phyloP scores from a whole-genome alignment of 73 alveolate species.

The Blepharisma japonicum region DNA sequence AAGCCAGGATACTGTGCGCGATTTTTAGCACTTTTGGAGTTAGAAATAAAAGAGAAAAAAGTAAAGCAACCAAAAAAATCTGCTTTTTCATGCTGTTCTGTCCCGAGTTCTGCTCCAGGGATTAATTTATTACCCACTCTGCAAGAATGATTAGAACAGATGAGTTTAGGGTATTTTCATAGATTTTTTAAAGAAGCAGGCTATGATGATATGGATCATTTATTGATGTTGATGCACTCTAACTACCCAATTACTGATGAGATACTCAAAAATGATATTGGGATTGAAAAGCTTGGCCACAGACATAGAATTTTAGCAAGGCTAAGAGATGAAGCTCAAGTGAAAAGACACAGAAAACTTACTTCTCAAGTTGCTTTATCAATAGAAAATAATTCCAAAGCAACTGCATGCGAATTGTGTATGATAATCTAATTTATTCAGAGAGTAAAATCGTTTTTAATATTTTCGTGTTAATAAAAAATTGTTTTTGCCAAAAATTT shows the following conservation, averaged over 20 bases:
- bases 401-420: too few species aligned
- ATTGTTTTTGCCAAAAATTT: too few species aligned
- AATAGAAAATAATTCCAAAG: too few species aligned
- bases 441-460: too few species aligned
- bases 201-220: conserved; percentile 22
- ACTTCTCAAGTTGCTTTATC: too few species aligned
- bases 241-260: neutral
- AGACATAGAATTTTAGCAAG: conserved; percentile 15
- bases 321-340: conserved; percentile 3
- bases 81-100: too few species aligned
- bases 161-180: neutral
- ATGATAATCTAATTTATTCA: too few species aligned
- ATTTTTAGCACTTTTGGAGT: neutral
- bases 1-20: neutral
- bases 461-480: too few species aligned
- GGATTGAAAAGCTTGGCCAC: conserved; percentile 1
- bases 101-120: too few species aligned
- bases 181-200: neutral
- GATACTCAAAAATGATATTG: neutral
- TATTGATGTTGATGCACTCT: neutral
- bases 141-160: neutral
- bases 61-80: too few species aligned
- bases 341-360: too few species aligned
- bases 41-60: neutral
- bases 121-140: too few species aligned